Conservation (phyloP, 1,139 yeast species). For the Saccharomycopsis hybrid region DNA sequence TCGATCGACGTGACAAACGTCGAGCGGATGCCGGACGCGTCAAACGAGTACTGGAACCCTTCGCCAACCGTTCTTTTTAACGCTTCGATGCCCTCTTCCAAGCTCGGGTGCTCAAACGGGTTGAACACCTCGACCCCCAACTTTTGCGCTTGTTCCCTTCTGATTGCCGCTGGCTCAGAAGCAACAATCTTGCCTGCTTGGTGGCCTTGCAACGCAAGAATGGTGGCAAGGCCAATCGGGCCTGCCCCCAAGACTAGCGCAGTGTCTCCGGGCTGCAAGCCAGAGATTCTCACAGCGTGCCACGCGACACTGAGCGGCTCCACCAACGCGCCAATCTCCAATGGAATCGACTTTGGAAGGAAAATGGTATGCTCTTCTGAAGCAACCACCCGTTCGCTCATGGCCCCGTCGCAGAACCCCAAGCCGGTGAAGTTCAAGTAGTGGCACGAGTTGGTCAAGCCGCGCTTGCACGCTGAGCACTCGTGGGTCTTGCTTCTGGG, state of each 20-base stretch:
- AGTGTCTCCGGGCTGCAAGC: slow-evolving; percentile 34
- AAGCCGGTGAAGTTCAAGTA: slow-evolving; percentile 39
- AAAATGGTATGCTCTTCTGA: slow-evolving; percentile 34
- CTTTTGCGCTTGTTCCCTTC: slow-evolving; percentile 37
- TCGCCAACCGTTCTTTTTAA: slow-evolving; percentile 30
- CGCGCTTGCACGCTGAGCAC: slow-evolving; percentile 40
- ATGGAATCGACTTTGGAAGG: slow-evolving; percentile 34
- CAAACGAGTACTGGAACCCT: slow-evolving; percentile 43
- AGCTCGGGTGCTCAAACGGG: slow-evolving; percentile 29
- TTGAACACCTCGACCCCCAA: slow-evolving; percentile 38
- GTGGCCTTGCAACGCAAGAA: slow-evolving; percentile 40
- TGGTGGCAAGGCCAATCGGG: slow-evolving; percentile 46
- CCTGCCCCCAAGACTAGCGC: slow-evolving; percentile 45
- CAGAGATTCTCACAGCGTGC: slow-evolving; percentile 41
- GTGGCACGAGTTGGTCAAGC: slow-evolving; percentile 42
- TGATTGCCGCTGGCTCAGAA: slow-evolving; percentile 38
- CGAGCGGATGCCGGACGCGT: slow-evolving; percentile 43
- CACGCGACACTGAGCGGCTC: slow-evolving; percentile 43
- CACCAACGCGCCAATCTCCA: slow-evolving; percentile 42
- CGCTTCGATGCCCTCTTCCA: slow-evolving; percentile 29
- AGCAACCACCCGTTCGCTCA: slow-evolving; percentile 39
- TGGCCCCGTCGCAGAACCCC: slow-evolving; percentile 41
- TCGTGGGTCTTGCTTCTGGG: slow-evolving; percentile 22
- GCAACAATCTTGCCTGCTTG: slow-evolving; percentile 35
- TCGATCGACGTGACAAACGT: slow-evolving; percentile 39